Evolutionary conservation across 148 eudicot species (phyloP), one percentile per base, ranked within the genome.

Genomic region (Cornus suecica): DNA sequence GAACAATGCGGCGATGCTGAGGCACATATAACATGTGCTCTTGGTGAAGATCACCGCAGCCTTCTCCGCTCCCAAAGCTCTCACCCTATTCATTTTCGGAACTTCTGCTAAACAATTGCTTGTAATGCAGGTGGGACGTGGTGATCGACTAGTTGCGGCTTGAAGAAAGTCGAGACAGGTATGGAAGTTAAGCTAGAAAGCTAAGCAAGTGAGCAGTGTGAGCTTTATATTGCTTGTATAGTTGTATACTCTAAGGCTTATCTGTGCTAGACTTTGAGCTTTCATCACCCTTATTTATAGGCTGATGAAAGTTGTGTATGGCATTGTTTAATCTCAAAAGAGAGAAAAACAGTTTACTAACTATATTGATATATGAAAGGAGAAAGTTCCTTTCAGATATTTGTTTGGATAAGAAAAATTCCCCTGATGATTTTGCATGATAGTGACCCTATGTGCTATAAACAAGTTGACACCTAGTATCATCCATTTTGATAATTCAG

Each of bases 21-120:
- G 80, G 70, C 87, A 87, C 87, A 87, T 84, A 77, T 75, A 80
- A 69, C 90, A 87, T 41, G 90, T 76, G 80, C 90, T 83, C 78
- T 83, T 84, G 18, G 86, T 87, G 84, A 87, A 87, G 77, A 87
- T 87, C 73, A 84, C 86, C 26, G 84, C 84, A 7, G 90, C 88
- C 26, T 31, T 84, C 71, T 77, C 84, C 4, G 83, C 76, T 3
- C 86, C 84, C 31, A 87, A 80, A 11, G 83, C 88, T 58, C 69
- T 76, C 20, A 87, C 48, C 23, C 65, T 80, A 56, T 87, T 87
- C 88, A 84, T 87, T 70, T 31, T 27, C 30, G 13, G 24, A 58
- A 58, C 7, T 22, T 58, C 4, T 58, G 62, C 62, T 58, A 63
- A 24, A 65, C 0, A 74, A 73, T 32, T 37, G 14, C 24, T 42